A percentile compares a stretch with the other conserved stretches of the same genome.
These are phyloP conservation scores for Lotmaria passim DNA, from an alignment of 208 protist species.

Conservation along the genomic window DNA sequence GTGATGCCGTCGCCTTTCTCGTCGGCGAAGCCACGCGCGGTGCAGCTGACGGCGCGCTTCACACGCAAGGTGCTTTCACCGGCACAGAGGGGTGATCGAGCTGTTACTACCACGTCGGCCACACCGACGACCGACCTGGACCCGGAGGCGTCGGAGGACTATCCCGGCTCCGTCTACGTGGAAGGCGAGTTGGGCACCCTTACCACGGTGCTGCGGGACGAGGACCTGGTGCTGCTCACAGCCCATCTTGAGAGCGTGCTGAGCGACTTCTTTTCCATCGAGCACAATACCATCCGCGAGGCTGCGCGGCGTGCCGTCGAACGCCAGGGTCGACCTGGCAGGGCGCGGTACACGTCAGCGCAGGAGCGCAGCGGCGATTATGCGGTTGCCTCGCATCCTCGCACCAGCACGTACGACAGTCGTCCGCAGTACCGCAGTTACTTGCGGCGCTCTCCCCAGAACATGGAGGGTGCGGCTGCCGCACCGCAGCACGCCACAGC, in stretches of 20 bases:
- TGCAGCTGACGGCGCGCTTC: constrained; percentile 17
- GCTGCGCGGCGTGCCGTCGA: constrained; percentile 25
- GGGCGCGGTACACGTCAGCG: not conserved
- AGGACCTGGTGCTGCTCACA: constrained; percentile 71
- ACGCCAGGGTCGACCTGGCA: constrained; percentile 7
- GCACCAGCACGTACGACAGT: not conserved
- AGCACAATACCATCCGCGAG: constrained; percentile 58
- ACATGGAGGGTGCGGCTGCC: not conserved
- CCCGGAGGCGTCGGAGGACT: constrained; percentile 18
- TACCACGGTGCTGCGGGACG: constrained; percentile 45
- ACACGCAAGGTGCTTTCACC: constrained; percentile 12
- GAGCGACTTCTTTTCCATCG: constrained; percentile 75
- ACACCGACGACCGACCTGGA: constrained; percentile 13
- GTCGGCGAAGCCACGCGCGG: constrained; percentile 9
- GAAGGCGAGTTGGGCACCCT: constrained; percentile 55
- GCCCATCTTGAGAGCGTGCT: constrained; percentile 79
- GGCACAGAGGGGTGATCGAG: not conserved
- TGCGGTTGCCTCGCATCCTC: not conserved
- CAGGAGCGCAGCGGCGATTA: too few species aligned
- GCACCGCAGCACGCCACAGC: not conserved
- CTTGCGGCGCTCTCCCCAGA: not conserved
- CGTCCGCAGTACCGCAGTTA: constrained; percentile 20
- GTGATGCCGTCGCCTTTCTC: not conserved
- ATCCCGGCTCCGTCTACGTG: constrained; percentile 52
- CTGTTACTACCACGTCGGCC: not conserved